A percentile compares a stretch with the other conserved stretches of the same genome.
Evolutionary conservation across 2,329 filamentous ascomycete species (phyloP).

Genomic region (Epichloe gansuensis): DNA sequence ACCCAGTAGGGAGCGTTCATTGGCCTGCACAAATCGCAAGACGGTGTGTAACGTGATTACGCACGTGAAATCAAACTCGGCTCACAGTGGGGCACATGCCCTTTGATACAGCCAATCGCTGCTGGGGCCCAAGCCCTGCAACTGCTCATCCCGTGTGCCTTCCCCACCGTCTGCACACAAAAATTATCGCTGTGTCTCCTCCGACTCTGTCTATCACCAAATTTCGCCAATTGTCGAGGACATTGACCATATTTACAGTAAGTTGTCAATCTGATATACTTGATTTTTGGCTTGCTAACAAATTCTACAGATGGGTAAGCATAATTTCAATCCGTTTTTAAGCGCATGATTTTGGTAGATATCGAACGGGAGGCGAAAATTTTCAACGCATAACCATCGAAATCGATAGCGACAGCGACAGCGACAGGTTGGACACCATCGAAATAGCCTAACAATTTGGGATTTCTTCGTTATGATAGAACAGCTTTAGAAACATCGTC

Average conservation of each 20-base stretch:
- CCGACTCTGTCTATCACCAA: constrained; percentile 28
- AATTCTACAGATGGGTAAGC: constrained; percentile 48
- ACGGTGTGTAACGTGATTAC: neutral
- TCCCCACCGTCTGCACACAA: constrained; percentile 30
- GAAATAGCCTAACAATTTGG: neutral
- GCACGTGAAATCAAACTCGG: constrained; percentile 5
- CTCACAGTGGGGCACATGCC: neutral
- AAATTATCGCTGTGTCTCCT: constrained; percentile 27
- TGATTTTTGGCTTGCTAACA: constrained; percentile 29
- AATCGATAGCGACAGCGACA: neutral
- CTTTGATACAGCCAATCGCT: constrained; percentile 20
- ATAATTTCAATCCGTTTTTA: constrained; percentile 13
- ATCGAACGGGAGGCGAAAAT: neutral
- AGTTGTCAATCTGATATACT: constrained; percentile 23
- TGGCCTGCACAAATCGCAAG: neutral
- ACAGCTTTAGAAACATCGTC: too few relatives aligned
- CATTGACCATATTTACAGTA: constrained; percentile 37
- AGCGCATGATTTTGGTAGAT: neutral
- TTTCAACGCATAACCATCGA: neutral
- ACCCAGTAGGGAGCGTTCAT: neutral
- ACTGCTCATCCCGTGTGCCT: constrained; percentile 21
- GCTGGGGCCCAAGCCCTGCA: constrained; percentile 25
- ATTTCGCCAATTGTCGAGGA: constrained; percentile 31
- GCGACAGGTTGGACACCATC: neutral
- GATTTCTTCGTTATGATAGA: too few relatives aligned